phyloP scores from a whole-genome alignment of 2,329 filamentous ascomycete species.

The Cladosporium sp. region DNA sequence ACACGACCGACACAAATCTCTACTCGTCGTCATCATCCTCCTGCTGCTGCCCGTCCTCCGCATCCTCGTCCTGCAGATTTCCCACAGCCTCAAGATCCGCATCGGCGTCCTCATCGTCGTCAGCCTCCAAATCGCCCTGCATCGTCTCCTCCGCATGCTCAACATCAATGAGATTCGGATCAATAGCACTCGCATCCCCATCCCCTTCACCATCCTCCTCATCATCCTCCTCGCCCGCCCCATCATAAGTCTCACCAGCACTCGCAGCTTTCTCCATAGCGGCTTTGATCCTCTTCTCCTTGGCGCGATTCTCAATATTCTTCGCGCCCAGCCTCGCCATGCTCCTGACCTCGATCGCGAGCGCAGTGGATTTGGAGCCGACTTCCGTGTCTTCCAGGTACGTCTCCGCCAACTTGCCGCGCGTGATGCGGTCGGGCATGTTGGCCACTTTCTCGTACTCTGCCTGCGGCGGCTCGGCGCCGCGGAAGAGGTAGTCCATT shows the following conservation, averaged over 20 bases:
- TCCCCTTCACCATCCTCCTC: background rate
- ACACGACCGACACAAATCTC: background rate
- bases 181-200: constrained; percentile 13
- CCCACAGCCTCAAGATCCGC: background rate
- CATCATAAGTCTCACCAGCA: constrained; percentile 21
- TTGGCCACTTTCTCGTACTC: constrained; percentile 30
- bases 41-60: background rate
- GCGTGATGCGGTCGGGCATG: constrained; percentile 28
- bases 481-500: constrained; percentile 54
- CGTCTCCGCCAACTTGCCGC: constrained; percentile 23
- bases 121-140: constrained; percentile 11
- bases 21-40: background rate
- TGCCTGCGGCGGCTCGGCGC: constrained; percentile 36
- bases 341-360: constrained; percentile 20
- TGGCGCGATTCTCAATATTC: constrained; percentile 23
- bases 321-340: constrained; percentile 22
- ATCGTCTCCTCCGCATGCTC: constrained; percentile 17
- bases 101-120: constrained; percentile 15
- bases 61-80: constrained; percentile 8
- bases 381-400: constrained; percentile 20
- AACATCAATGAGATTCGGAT: constrained; percentile 1
- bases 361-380: constrained; percentile 2
- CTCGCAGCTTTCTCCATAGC: constrained; percentile 1
- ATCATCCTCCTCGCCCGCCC: background rate
- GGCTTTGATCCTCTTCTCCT: constrained; percentile 19